Percentiles rank a stretch among this genome's conserved stretches.
Evolutionary conservation across 1,284 basidiomycete species (phyloP).

Genomic region (Vanrija sp.): DNA sequence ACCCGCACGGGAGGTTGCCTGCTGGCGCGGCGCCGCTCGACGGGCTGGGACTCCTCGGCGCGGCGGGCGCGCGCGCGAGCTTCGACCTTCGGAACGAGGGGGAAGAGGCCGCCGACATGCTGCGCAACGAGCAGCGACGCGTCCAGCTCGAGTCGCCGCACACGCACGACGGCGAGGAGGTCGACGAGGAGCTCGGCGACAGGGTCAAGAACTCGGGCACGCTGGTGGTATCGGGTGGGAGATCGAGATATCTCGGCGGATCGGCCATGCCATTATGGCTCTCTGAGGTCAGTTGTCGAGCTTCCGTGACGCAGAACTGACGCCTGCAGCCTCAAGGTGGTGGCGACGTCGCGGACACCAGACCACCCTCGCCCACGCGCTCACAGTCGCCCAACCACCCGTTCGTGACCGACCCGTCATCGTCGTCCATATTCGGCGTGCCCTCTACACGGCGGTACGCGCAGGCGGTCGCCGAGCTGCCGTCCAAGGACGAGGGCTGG

Average conservation of each 20-base stretch:
- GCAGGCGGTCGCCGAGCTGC: slow-evolving; percentile 11
- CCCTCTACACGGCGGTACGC: background rate
- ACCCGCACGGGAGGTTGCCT: background rate
- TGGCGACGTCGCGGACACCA: background rate
- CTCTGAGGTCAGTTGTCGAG: background rate
- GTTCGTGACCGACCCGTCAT: background rate
- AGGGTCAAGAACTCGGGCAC: slow-evolving; percentile 1
- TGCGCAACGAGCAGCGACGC: background rate
- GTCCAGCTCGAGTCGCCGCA: background rate
- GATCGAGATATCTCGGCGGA: background rate
- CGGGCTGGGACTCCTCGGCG: background rate
- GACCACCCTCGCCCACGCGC: background rate
- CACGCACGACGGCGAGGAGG: background rate
- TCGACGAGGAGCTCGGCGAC: background rate
- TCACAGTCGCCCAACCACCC: background rate
- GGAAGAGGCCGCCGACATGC: background rate
- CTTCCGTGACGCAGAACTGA: background rate
- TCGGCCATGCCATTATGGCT: slow-evolving; percentile 6
- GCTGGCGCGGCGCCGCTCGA: background rate
- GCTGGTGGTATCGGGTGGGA: background rate
- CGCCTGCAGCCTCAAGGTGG: background rate
- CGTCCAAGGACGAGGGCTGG: slow-evolving; percentile 23
- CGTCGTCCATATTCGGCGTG: slow-evolving; percentile 1
- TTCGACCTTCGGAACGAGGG: no score
- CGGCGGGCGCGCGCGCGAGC: background rate